Evolutionary conservation across 2,329 filamentous ascomycete species (phyloP).

Genomic region (Monilinia fructigena): DNA sequence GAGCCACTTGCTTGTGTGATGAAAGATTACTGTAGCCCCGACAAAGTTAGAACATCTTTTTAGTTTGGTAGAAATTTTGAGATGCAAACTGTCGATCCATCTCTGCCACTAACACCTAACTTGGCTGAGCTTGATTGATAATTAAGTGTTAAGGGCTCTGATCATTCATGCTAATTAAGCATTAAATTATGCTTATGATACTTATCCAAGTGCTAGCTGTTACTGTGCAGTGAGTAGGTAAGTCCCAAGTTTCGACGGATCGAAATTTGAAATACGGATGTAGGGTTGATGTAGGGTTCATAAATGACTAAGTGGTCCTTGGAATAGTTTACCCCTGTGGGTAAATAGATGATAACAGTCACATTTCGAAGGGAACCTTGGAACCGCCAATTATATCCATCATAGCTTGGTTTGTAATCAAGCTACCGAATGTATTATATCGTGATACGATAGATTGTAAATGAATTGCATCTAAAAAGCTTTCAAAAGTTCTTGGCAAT

Average conservation of each 20-base stretch:
- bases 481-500: too few relatives aligned
- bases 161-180: constrained; percentile 12
- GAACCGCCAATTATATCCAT: not conserved
- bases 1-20: constrained; percentile 1
- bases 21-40: not conserved
- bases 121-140: constrained; percentile 7
- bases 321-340: not conserved
- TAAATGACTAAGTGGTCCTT: constrained; percentile 3
- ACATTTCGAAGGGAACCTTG: too few relatives aligned
- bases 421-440: too few relatives aligned
- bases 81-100: not conserved
- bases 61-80: constrained; percentile 2
- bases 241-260: not conserved
- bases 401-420: constrained; percentile 5
- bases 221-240: too few relatives aligned
- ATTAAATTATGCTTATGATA: constrained; percentile 15
- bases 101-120: not conserved
- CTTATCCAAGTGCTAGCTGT: too few relatives aligned
- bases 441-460: not conserved
- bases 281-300: not conserved
- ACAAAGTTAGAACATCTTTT: not conserved
- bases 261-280: constrained; percentile 16
- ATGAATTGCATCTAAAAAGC: not conserved
- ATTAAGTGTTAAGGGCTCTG: not conserved
- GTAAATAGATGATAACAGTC: not conserved